phyloP scores from a whole-genome alignment of 768 basidiomycete species.

The Leucocoprinus leucothites region DNA sequence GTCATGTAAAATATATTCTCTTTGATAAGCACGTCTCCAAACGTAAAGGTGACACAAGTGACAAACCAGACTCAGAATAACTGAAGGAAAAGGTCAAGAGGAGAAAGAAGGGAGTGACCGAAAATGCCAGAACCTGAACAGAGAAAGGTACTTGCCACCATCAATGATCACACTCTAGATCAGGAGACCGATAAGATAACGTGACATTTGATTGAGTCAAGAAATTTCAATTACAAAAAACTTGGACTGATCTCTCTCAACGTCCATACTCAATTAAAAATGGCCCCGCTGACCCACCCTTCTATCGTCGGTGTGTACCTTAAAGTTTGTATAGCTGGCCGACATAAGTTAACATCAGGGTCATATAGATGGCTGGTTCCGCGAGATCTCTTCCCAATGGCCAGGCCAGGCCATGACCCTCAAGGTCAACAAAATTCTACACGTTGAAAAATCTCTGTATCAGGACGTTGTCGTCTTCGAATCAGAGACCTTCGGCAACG shows the following conservation, averaged over 20 bases:
- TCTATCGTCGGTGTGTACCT: conserved; percentile 44
- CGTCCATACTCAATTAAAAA: conserved; percentile 18
- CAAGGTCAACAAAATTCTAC: conserved; percentile 93
- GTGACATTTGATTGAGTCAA: not conserved
- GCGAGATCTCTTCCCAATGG: conserved; percentile 94
- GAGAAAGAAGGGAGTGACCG: no score
- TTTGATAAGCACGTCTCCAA: no score
- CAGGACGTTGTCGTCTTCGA: conserved; percentile 98
- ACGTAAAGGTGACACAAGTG: no score
- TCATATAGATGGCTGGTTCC: conserved; percentile 84
- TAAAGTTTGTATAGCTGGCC: not conserved
- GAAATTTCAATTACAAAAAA: not conserved
- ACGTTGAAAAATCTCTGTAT: conserved; percentile 88
- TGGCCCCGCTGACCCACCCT: conserved; percentile 57
- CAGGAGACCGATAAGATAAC: not conserved
- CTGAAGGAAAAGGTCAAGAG: no score
- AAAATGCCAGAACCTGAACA: no score
- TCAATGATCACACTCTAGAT: no score
- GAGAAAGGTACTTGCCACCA: no score
- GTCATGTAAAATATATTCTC: no score
- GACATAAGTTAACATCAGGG: not conserved
- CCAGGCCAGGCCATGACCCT: conserved; percentile 97
- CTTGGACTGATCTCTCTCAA: not conserved
- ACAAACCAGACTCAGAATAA: no score
- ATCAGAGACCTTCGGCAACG: conserved; percentile 96